These are phyloP conservation scores for Lophium mytilinum DNA, from an alignment of 495 filamentous ascomycete genomes.

Conservation along the genomic window DNA sequence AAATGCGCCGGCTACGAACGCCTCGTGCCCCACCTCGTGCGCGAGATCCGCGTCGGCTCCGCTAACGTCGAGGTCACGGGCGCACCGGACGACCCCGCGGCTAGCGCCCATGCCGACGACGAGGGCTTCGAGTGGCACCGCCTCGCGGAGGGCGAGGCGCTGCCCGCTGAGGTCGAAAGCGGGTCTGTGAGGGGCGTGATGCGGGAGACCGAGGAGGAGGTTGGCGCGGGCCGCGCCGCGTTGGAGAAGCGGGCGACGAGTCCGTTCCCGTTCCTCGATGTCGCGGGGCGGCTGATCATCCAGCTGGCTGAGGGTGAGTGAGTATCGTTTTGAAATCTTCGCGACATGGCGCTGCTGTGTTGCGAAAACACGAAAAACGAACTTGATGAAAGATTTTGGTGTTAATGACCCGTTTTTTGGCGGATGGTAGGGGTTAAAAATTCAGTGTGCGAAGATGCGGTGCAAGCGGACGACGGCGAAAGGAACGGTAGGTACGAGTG, in stretches of 20 bases:
- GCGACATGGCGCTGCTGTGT: too few species aligned
- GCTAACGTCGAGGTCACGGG: slow-evolving; percentile 8
- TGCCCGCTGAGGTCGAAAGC: slow-evolving; percentile 21
- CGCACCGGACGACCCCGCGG: slow-evolving; percentile 3
- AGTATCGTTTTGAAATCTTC: not conserved
- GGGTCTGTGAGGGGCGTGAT: slow-evolving; percentile 20
- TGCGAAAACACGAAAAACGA: too few species aligned
- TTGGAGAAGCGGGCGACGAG: slow-evolving; percentile 68
- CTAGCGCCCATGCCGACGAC: not conserved
- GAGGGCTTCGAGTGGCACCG: slow-evolving; percentile 25
- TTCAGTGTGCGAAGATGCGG: too few species aligned
- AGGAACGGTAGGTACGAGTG: too few species aligned
- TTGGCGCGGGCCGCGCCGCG: slow-evolving; percentile 27
- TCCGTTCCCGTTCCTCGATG: slow-evolving; percentile 72
- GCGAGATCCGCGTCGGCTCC: slow-evolving; percentile 21
- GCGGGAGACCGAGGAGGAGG: slow-evolving; percentile 33
- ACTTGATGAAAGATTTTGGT: too few species aligned
- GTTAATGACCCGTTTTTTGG: too few species aligned
- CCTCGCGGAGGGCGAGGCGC: slow-evolving; percentile 24
- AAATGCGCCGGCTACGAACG: slow-evolving; percentile 98
- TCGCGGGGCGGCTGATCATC: slow-evolving; percentile 65
- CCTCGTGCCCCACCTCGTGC: slow-evolving; percentile 38
- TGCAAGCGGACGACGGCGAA: too few species aligned
- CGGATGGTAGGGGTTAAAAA: too few species aligned
- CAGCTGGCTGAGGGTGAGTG: slow-evolving; percentile 54